Base-by-base conservation (phyloP, 2,329 filamentous ascomycete species). In the Venturiaceae sp. region DNA sequence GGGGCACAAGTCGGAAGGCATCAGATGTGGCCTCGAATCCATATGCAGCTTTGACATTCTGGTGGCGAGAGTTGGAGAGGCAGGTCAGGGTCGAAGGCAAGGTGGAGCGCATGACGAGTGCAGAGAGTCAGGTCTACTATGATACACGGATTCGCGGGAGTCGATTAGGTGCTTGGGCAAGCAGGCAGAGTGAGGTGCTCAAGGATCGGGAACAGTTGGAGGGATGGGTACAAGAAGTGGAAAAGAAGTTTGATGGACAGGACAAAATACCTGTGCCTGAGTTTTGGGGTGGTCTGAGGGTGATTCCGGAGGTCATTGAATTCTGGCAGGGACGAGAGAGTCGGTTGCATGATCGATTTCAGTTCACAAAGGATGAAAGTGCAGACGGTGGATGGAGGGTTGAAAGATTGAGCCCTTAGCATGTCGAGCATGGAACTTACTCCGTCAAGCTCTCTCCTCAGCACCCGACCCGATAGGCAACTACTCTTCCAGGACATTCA, bases 261-360 rank as follows among this genome's bases (percentile, higher is more conserved):
- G 88, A 95, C 30, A 74, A 88, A 59, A 95, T 99, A 63, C 92
- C 92, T 1, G 85, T 96, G 54, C 94, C 94, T 3, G 86, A 88
- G 9, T 96, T 96, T 71, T 99, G 94, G 94, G 94, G 94, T 32
- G 94, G 94, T 0, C 70, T 96, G 70, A 84, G 92, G 65, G 82
- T 99, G 61, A 80, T 92, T 63, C 92, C 94, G 0, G 87, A 91
- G 68, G 83, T 84, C 65, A 81, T 99, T 53, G 94, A 99, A 80
- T 99, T 99, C 71, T 99, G 94, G 83, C 92, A 96, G 78, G 94
- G 94, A 2, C 82, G 94, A 66, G 82, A 90, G 69, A 96, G 87
- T 74, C 81, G 94, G 60, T 75, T 99, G 72, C 94, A 99, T 74
- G 94, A 99, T 78, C 86, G 94, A 26, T 97, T 99, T 71, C 81